These are phyloP conservation scores for Carnegiea gigantea DNA, from an alignment of 179 eudicot genomes.

Conservation along the genomic window DNA sequence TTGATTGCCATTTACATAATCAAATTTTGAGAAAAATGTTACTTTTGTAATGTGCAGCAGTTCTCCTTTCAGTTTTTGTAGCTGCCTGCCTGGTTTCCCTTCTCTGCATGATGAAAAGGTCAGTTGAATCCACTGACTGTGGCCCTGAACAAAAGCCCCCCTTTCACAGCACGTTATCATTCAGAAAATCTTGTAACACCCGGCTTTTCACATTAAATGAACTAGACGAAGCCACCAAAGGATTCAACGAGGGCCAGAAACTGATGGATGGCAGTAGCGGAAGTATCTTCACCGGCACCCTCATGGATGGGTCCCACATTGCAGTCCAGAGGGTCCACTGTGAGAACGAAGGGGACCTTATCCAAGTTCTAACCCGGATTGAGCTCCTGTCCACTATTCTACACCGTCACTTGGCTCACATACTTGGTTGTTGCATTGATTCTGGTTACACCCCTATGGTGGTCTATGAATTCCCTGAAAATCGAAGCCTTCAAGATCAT, in stretches of 20 bases:
- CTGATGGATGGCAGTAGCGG: conserved; percentile 35
- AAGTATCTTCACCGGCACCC: conserved; percentile 53
- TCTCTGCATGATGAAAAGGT: conserved; percentile 51
- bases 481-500: conserved; percentile 55
- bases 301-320: conserved; percentile 50
- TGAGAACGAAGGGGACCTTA: conserved; percentile 49
- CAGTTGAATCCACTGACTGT: conserved; percentile 32
- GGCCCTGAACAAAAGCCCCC: conserved; percentile 33
- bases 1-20: conserved; percentile 2
- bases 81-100: conserved; percentile 43
- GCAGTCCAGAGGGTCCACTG: conserved; percentile 63
- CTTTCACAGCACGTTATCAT: conserved; percentile 43
- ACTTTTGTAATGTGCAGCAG: conserved; percentile 40
- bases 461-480: conserved; percentile 62
- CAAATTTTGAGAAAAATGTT: background rate
- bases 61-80: conserved; percentile 45
- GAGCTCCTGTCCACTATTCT: conserved; percentile 54
- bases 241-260: conserved; percentile 49
- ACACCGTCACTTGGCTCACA: conserved; percentile 60
- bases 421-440: conserved; percentile 73
- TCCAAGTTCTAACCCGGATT: conserved; percentile 46
- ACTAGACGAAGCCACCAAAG: conserved; percentile 72
- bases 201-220: conserved; percentile 61
- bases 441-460: conserved; percentile 54
- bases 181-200: conserved; percentile 48